Evolutionary conservation across 2,329 filamentous ascomycete genomes (phyloP).

Genomic region (Aspergillus arachidicola): DNA sequence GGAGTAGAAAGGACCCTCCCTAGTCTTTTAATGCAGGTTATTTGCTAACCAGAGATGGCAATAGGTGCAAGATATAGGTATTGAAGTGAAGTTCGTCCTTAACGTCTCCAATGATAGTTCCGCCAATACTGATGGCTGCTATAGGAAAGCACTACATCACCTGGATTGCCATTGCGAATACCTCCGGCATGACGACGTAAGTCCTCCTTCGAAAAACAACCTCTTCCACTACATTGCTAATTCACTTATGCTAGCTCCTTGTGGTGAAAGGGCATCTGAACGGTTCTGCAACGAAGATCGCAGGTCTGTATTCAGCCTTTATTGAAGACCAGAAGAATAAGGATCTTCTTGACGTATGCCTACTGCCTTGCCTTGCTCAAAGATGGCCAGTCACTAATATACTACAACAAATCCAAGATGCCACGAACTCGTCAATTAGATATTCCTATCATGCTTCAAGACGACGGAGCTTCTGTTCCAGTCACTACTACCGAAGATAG

Average conservation of each 20-base stretch:
- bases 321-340: slow-evolving; percentile 34
- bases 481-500: slow-evolving; percentile 5
- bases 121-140: slow-evolving; percentile 3
- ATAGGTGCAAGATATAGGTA: slow-evolving; percentile 29
- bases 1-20: slow-evolving; percentile 26
- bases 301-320: slow-evolving; percentile 22
- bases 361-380: neutral
- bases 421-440: slow-evolving; percentile 32
- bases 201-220: slow-evolving; percentile 2
- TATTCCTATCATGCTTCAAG: slow-evolving; percentile 17
- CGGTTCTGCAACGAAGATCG: slow-evolving; percentile 12
- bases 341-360: slow-evolving; percentile 36
- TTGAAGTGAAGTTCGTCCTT: slow-evolving; percentile 24
- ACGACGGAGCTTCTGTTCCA: slow-evolving; percentile 3
- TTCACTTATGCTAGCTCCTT: neutral
- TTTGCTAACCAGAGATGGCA: slow-evolving; percentile 7
- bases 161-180: slow-evolving; percentile 26
- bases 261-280: neutral
- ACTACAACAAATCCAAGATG: slow-evolving; percentile 15
- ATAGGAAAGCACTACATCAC: slow-evolving; percentile 14
- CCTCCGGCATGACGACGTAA: slow-evolving; percentile 25
- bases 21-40: neutral
- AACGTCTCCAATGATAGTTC: neutral
- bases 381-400: neutral
- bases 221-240: neutral